These are phyloP conservation scores for Suhomyces maxii DNA, from an alignment of 1,139 yeast species.

Conservation along the genomic window DNA sequence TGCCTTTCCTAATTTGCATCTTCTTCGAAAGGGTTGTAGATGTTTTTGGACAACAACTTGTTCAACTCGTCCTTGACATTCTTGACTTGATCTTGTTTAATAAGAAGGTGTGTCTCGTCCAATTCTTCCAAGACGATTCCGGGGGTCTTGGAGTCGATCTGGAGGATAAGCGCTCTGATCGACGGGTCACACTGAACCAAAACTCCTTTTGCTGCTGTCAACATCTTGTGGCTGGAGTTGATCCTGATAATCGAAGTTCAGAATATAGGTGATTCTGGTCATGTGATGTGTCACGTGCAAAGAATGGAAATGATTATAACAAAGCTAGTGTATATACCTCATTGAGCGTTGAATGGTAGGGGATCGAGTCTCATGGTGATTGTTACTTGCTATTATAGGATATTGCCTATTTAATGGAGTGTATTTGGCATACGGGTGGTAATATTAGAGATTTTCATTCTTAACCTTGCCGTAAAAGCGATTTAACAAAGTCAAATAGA, in stretches of 20 bases:
- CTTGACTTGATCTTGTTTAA: conserved; percentile 73
- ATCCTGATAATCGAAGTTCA: not conserved
- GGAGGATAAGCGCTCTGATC: conserved; percentile 78
- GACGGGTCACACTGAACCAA: conserved; percentile 79
- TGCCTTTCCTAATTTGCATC: conserved; percentile 26
- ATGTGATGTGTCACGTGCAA: not conserved
- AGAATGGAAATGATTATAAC: not conserved
- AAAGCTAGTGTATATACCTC: no score
- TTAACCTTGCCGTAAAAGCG: no score
- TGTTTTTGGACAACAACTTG: conserved; percentile 71
- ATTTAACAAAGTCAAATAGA: no score
- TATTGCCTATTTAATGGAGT: no score
- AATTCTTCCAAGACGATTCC: conserved; percentile 76
- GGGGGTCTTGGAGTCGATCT: conserved; percentile 69
- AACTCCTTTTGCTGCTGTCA: conserved; percentile 48
- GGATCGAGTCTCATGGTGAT: no score
- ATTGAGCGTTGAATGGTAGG: no score
- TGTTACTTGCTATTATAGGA: no score
- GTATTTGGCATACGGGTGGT: no score
- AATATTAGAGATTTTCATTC: no score
- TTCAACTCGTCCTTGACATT: conserved; percentile 77
- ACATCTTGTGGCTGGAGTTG: conserved; percentile 25
- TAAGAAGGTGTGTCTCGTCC: conserved; percentile 85
- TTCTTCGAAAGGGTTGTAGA: conserved; percentile 81
- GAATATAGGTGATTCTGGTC: not conserved